Evolutionary conservation across 768 basidiomycete genomes (phyloP).

Genomic region (Coprinopsis cinerea): DNA sequence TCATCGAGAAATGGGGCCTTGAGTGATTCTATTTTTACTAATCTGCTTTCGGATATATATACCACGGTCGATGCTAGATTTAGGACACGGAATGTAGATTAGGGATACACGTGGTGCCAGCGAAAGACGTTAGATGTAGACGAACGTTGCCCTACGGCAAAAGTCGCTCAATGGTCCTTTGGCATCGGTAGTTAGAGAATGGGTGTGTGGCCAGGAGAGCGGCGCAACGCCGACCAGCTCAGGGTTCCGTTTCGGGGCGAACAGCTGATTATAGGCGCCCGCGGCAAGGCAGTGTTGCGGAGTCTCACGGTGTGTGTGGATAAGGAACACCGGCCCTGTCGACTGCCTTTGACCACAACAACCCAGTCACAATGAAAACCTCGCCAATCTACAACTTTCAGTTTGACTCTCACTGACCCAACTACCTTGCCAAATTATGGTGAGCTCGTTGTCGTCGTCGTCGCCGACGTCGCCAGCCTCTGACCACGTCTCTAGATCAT

Average conservation of each 20-base stretch:
- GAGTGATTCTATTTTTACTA: constrained; percentile 8
- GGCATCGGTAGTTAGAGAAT: no score
- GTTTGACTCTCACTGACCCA: constrained; percentile 10
- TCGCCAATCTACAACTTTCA: constrained; percentile 24
- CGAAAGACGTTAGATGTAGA: no score
- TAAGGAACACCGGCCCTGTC: constrained; percentile 39
- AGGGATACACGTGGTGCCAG: no score
- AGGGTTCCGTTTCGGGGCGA: no score
- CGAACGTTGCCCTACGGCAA: no score
- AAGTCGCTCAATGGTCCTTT: no score
- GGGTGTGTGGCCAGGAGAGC: no score
- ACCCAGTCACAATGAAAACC: constrained; percentile 42
- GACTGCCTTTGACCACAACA: constrained; percentile 45
- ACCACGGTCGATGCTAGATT: no score
- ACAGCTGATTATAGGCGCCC: neutral
- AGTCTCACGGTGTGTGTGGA: constrained; percentile 29
- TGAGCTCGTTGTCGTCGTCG: constrained; percentile 46
- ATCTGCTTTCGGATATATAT: neutral
- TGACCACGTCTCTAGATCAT: constrained; percentile 49
- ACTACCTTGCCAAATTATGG: constrained; percentile 34
- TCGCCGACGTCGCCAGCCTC: constrained; percentile 30
- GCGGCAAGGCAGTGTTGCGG: constrained; percentile 22
- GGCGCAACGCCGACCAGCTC: no score
- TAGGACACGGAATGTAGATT: no score
- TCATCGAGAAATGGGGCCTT: constrained; percentile 28